These are phyloP conservation scores for Microbotryum saponariae DNA, from an alignment of 1,284 basidiomycete species.

Conservation along the genomic window DNA sequence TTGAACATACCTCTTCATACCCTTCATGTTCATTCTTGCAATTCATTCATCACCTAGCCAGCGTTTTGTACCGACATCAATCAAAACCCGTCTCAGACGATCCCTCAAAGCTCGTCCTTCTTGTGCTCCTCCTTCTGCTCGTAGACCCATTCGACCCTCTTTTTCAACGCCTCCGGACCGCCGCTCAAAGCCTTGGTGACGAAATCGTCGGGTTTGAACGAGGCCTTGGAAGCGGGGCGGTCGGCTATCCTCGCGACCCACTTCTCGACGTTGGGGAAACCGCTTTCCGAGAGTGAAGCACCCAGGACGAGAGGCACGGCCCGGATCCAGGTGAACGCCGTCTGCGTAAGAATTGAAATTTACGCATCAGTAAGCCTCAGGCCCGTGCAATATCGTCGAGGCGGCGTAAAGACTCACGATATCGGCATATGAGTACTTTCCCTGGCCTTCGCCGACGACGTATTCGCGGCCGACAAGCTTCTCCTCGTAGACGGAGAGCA, in stretches of 20 bases:
- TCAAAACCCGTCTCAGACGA: too few relatives aligned
- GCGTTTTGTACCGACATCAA: too few relatives aligned
- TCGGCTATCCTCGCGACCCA: conserved; percentile 48
- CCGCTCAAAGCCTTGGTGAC: conserved; percentile 12
- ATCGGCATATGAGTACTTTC: conserved; percentile 55
- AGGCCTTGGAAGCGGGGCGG: conserved; percentile 43
- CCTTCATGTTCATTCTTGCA: too few relatives aligned
- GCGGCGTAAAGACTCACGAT: conserved; percentile 47
- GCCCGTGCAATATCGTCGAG: background rate
- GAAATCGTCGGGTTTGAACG: conserved; percentile 12
- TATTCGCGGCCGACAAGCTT: conserved; percentile 51
- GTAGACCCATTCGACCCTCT: conserved; percentile 20
- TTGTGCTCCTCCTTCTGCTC: conserved; percentile 4
- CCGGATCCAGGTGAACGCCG: conserved; percentile 22
- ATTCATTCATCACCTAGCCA: too few relatives aligned
- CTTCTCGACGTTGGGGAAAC: conserved; percentile 52
- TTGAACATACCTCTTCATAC: too few relatives aligned
- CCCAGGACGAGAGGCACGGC: conserved; percentile 14
- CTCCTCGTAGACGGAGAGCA: conserved; percentile 67
- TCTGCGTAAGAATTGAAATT: background rate
- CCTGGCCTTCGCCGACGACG: conserved; percentile 59
- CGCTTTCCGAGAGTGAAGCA: conserved; percentile 9
- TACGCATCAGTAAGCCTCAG: too few relatives aligned
- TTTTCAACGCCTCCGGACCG: conserved; percentile 9
- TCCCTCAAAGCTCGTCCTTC: conserved; percentile 15